phyloP scores from a whole-genome alignment of 257 asterid genomes.

The Coffea canephora region DNA sequence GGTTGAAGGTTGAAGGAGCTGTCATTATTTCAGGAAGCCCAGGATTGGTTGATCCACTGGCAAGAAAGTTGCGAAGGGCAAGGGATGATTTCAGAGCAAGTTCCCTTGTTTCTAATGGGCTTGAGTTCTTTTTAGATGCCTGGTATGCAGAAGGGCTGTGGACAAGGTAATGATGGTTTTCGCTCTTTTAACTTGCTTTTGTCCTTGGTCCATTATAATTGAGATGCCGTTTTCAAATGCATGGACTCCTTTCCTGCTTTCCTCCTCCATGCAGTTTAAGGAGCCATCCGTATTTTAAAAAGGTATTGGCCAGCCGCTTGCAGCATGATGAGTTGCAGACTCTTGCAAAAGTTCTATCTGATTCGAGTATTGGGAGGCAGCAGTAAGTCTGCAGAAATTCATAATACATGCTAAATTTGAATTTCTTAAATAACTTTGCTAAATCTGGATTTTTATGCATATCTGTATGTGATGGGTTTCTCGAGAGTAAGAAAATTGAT shows the following conservation, averaged over 20 bases:
- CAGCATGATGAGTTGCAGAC: slow-evolving; percentile 63
- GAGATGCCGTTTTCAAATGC: neutral
- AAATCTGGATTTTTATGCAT: neutral
- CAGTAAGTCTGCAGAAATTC: slow-evolving; percentile 53
- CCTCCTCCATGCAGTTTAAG: slow-evolving; percentile 56
- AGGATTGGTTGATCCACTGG: slow-evolving; percentile 61
- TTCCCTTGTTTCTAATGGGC: slow-evolving; percentile 64
- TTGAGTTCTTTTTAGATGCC: slow-evolving; percentile 54
- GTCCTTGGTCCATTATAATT: neutral
- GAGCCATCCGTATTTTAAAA: slow-evolving; percentile 69
- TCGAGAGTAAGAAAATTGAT: too few relatives aligned
- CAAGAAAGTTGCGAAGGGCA: slow-evolving; percentile 60
- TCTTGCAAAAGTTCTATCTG: slow-evolving; percentile 69
- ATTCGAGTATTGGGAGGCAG: slow-evolving; percentile 82
- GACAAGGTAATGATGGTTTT: slow-evolving; percentile 54
- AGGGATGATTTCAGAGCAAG: slow-evolving; percentile 84
- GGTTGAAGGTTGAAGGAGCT: slow-evolving; percentile 66
- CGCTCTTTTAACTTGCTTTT: neutral
- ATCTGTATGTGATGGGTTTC: neutral
- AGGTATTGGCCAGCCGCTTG: slow-evolving; percentile 47
- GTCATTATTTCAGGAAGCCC: slow-evolving; percentile 92
- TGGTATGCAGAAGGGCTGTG: slow-evolving; percentile 91
- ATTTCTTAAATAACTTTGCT: neutral
- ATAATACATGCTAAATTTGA: neutral
- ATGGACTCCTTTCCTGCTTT: neutral